These are phyloP conservation scores for Prunus armeniaca DNA, from an alignment of 306 rosid species.

Conservation along the genomic window DNA sequence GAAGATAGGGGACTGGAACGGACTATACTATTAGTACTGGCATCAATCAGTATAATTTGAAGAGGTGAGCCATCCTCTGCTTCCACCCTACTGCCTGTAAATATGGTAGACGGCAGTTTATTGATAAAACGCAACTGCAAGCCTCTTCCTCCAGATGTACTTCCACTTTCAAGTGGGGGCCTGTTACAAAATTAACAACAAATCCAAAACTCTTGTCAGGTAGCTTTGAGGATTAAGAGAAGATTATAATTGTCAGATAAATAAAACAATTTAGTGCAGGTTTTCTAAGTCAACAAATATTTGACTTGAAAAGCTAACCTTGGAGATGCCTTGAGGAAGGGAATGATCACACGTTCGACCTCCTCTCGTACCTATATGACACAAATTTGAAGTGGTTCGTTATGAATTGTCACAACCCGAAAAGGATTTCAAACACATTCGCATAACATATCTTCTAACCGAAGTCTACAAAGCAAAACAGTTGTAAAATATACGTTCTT, in stretches of 20 bases:
- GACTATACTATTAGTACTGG: conserved; percentile 33
- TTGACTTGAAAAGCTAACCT: conserved; percentile 39
- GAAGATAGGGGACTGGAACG: conserved; percentile 43
- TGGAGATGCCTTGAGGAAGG: conserved; percentile 20
- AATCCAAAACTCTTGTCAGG: background rate
- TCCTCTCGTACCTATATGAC: conserved; percentile 49
- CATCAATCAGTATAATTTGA: conserved; percentile 44
- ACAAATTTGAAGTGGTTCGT: background rate
- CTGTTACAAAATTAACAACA: conserved; percentile 31
- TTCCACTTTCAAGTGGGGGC: conserved; percentile 19
- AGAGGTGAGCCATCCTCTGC: conserved; percentile 27
- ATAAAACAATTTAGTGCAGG: background rate
- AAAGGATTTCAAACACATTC: background rate
- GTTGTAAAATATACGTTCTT: background rate
- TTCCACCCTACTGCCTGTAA: conserved; percentile 29
- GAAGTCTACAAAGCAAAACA: background rate
- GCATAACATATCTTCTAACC: background rate
- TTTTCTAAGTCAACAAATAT: background rate
- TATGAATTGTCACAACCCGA: background rate
- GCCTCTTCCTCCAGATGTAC: conserved; percentile 41
- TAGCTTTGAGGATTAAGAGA: background rate
- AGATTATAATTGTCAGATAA: background rate
- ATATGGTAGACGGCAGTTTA: conserved; percentile 34
- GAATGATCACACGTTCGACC: conserved; percentile 26
- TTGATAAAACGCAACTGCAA: conserved; percentile 40